Evolutionary conservation across 768 basidiomycete genomes (phyloP).

Genomic region (Baorangia bicolor): DNA sequence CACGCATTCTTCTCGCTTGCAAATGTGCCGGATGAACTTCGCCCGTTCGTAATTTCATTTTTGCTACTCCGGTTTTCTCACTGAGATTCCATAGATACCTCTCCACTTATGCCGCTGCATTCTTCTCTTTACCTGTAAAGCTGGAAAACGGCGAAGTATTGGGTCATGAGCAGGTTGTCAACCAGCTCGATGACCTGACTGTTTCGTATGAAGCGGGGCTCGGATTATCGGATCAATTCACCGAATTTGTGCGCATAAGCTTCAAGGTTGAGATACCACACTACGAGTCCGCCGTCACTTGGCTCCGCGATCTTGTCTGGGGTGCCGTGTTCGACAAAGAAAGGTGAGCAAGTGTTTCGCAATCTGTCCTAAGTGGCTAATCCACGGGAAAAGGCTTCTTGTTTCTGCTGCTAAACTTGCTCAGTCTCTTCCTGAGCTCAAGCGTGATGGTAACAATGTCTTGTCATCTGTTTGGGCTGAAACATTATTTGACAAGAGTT

Average conservation of each 20-base stretch:
- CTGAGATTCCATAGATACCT: slow-evolving; percentile 54
- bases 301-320: slow-evolving; percentile 83
- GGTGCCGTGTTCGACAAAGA: slow-evolving; percentile 75
- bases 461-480: slow-evolving; percentile 68
- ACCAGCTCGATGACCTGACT: slow-evolving; percentile 87
- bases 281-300: slow-evolving; percentile 81
- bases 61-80: not conserved
- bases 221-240: slow-evolving; percentile 63
- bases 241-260: slow-evolving; percentile 69
- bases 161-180: slow-evolving; percentile 86
- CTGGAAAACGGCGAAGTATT: slow-evolving; percentile 67
- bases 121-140: slow-evolving; percentile 86
- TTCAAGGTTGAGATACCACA: slow-evolving; percentile 82
- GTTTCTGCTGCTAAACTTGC: slow-evolving; percentile 85
- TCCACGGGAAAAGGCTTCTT: slow-evolving; percentile 54
- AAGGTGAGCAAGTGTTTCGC: slow-evolving; percentile 44
- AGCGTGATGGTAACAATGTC: slow-evolving; percentile 84
- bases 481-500: slow-evolving; percentile 64
- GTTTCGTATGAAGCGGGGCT: slow-evolving; percentile 79
- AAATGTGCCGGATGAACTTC: slow-evolving; percentile 68
- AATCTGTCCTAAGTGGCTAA: not conserved
- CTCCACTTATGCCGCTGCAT: slow-evolving; percentile 72
- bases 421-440: slow-evolving; percentile 87
- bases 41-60: slow-evolving; percentile 50
- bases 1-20: slow-evolving; percentile 77